Base-by-base conservation (phyloP, 202 grass and related monocot genomes). In the Carex arenaria region DNA sequence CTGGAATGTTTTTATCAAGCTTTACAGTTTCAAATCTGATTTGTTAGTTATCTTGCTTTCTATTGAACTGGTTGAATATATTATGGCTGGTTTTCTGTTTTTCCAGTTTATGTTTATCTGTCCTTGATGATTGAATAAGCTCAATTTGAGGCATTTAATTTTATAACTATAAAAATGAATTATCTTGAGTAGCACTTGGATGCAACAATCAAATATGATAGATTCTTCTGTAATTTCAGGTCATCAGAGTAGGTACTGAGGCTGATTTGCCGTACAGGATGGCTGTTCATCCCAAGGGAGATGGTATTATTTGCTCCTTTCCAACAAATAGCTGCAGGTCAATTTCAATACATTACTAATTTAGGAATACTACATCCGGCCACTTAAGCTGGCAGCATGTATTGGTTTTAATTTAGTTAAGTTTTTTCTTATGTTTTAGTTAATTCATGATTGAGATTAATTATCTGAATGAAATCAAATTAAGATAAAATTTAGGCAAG, bases 231-330 rank as follows among this genome's bases (percentile, higher is more conserved):
- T 47, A 38, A 67, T 32, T 83, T 32, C 72, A 99, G 97, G 93
- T 89, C 72, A 66, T 96, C 15, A 87, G 90, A 86, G 68, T 91
- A 65, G 76, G 55, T n/a, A 96, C 88, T 9, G 73, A 83, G 10
- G 83, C 86, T 40, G 84, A 91, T 86, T 87, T 91, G 64, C 93
- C 97, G 18, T 99, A 96, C 64, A 89, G 97, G 85, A 99, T 99
- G 97, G 79, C 88, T 23, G 87, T 99, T 66, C 97, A 99, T 85
- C 97, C 93, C 3, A 83, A 77, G 34, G 91, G 90, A 78, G 88
- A 94, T 47, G 91, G 90, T 52, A 71, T 94, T 14, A 23, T 99
- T 83, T 94, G 88, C 73, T 92, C 97, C 30, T 99, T 94, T 88
- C 38, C 5, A 7, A 87, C 89, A 75, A 86, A 91, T 30, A 87